Evolutionary conservation across 768 basidiomycete genomes (phyloP), one percentile per base, ranked within the genome.

Genomic region (Coprinellus aureogranulatus): DNA sequence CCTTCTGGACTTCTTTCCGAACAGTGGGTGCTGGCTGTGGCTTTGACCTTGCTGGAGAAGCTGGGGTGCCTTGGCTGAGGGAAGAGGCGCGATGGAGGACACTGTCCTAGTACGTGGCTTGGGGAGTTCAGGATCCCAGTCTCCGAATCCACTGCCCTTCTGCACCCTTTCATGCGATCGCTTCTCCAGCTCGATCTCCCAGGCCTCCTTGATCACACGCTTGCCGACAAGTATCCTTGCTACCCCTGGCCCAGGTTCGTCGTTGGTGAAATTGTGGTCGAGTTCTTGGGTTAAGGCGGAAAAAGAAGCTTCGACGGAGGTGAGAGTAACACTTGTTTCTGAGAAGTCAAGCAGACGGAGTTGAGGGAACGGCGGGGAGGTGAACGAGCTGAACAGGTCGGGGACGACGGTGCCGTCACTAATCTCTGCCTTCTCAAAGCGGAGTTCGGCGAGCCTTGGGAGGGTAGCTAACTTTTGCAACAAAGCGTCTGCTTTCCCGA

Each of bases 111-210:
- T 22, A 8, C 16, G 16, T 5, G 41, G 16, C 20, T 55, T 55
- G 6, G 59, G 40, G 34, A 62, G 59, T 14, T 62, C 58, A 31
- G 62, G 47, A 47, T 66, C 61, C 66, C 65, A 74, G 70, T 65
- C 77, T 30, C 65, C 46, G 59, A 65, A 63, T 23, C 67, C 68
- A 53, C 61, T 54, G 52, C 72, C 69, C 49, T 70, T 74, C 27
- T 68, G 72, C 44, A 62, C 68, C 34, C 76, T 77, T n/a, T 68
- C 68, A 55, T 78, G 81, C 3, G 74, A 63, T 46, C 80, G 77
- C 49, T 76, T 72, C 64, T 93, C 90, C 18, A 84, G 74, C 66
- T 90, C 90, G 12, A 93, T 61, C 66, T 93, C 92, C 91, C 91
- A 92, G 30, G 81, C 70, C 69, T 93, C 91, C 65, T 84, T 85